phyloP scores from a whole-genome alignment of 2,329 filamentous ascomycete species.

The Colletotrichum siamense region DNA sequence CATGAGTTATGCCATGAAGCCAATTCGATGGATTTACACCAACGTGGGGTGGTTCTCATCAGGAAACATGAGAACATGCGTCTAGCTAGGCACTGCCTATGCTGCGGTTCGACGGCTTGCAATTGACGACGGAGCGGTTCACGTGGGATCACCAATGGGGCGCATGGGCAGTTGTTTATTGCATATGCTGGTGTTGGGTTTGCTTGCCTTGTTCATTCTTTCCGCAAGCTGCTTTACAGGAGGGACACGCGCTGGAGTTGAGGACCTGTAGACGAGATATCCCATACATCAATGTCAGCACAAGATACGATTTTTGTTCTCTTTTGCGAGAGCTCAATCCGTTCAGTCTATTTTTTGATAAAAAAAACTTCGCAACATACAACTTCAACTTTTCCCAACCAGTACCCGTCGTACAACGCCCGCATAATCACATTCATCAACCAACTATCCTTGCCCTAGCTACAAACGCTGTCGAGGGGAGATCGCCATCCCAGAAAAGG shows the following conservation, averaged over 20 bases:
- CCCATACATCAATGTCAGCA: neutral
- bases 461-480: neutral
- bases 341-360: neutral
- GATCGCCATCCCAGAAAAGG: neutral
- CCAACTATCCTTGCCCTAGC: neutral
- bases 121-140: conserved; percentile 5
- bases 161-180: neutral
- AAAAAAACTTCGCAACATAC: neutral
- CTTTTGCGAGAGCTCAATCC: neutral
- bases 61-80: no score
- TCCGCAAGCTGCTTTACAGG: neutral
- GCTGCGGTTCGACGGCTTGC: neutral
- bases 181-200: conserved; percentile 10
- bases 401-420: conserved; percentile 4
- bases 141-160: neutral
- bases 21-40: neutral
- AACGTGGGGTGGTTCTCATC: neutral
- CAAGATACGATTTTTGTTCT: neutral
- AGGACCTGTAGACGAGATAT: conserved; percentile 14
- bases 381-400: conserved; percentile 17
- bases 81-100: neutral
- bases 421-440: conserved; percentile 2
- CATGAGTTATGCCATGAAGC: conserved; percentile 24
- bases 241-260: neutral
- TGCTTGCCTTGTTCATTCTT: neutral